These are phyloP conservation scores for Erodium chrysanthum DNA, from an alignment of 441 rosid species.

Conservation along the genomic window DNA sequence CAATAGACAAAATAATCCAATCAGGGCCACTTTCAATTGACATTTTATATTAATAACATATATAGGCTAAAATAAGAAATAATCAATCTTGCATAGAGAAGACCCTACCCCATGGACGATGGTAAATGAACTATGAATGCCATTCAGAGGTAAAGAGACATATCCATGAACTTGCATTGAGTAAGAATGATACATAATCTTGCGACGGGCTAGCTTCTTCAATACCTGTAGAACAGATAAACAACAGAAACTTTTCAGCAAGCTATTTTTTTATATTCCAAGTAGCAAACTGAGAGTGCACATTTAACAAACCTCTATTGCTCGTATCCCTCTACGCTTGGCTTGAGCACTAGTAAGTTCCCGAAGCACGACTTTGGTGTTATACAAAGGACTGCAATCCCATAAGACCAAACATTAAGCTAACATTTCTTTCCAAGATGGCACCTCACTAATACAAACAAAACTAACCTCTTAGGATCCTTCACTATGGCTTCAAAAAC, in stretches of 20 bases:
- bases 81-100: constrained; percentile 9
- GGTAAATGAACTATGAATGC: constrained; percentile 44
- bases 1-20: background rate
- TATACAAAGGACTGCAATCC: constrained; percentile 66
- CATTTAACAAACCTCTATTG: constrained; percentile 54
- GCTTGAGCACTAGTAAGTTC: constrained; percentile 57
- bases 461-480: constrained; percentile 53
- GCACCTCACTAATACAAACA: constrained; percentile 15
- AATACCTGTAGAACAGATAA: constrained; percentile 43
- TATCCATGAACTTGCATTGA: constrained; percentile 93
- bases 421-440: constrained; percentile 1
- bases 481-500: constrained; percentile 74
- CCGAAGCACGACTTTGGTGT: constrained; percentile 75
- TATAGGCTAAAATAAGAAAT: background rate
- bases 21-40: background rate
- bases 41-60: constrained; percentile 6
- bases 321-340: constrained; percentile 79
- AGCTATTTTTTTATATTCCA: background rate
- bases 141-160: constrained; percentile 32
- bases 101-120: constrained; percentile 78
- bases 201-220: constrained; percentile 70
- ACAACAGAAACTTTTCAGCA: constrained; percentile 8
- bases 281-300: background rate
- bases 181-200: constrained; percentile 78
- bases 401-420: constrained; percentile 27